These are phyloP conservation scores for Pseudogymnoascus sp. DNA, from an alignment of 2,329 filamentous ascomycete genomes.

Conservation along the genomic window DNA sequence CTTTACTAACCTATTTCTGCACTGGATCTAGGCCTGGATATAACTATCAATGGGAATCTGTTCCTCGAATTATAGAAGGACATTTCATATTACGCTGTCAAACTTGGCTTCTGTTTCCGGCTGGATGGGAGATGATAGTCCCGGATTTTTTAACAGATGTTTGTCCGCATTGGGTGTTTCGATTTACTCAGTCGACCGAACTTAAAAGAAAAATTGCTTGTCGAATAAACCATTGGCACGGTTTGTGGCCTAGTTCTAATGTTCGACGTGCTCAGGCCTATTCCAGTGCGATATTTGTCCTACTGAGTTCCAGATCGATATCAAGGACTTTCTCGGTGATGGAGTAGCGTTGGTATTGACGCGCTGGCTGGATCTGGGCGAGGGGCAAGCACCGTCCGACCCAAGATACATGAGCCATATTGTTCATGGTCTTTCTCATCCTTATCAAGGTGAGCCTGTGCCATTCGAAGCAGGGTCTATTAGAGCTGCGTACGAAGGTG, in stretches of 20 bases:
- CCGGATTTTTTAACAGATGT: neutral
- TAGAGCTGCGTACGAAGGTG: neutral
- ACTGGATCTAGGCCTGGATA: neutral
- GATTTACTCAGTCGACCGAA: no score
- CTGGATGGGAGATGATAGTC: neutral
- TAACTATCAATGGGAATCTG: neutral
- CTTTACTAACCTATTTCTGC: neutral
- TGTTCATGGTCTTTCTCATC: no score
- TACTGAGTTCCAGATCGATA: neutral
- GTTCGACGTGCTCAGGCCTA: neutral
- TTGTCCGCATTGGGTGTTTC: neutral
- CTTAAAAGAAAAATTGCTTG: no score
- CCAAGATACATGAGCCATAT: neutral
- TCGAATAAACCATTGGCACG: neutral
- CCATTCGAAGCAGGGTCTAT: neutral
- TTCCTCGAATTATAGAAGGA: neutral
- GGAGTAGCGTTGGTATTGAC: neutral
- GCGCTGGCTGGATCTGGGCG: neutral
- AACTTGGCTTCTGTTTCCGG: neutral
- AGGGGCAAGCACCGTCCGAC: neutral
- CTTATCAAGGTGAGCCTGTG: neutral
- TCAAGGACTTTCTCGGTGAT: neutral
- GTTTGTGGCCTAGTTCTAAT: neutral
- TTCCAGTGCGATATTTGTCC: neutral
- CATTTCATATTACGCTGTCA: neutral